Evolutionary conservation across 805 yeast genomes (phyloP), one percentile per base, ranked within the genome.

Genomic region (Nadsonia fulvescens): DNA sequence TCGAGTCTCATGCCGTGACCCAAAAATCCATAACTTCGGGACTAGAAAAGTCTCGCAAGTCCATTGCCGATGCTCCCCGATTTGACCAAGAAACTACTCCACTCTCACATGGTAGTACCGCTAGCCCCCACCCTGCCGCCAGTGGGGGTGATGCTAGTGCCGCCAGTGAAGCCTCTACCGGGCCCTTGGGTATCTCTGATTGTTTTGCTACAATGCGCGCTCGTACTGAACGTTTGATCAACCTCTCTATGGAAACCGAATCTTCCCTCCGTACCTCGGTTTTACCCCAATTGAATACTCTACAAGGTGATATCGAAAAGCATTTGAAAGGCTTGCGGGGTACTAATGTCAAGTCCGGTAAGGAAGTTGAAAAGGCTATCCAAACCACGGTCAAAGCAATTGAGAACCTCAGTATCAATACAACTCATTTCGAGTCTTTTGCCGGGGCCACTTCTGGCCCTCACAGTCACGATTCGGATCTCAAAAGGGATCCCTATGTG

Each of bases 401-500:
- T 16, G 56, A 50, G 34, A 43, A 41, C n/a, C 40, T 55, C 9
- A 46, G 49, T 20, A 44, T 42, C 15, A 28, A 37, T n/a, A 46
- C 55, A 11, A 28, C 51, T 6, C 54, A 55, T 23, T 50, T 40
- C 30, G n/a, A n/a, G n/a, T n/a, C n/a, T n/a, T n/a, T n/a, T n/a
- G n/a, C n/a, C n/a, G 39, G 40, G 8, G 25, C 30, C 14, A 38
- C 42, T 17, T 29, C 42, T 12, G 36, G 36, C 7, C 31, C 29
- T 14, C 43, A 39, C 24, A 23, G 41, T 16, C 39, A 45, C 18
- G 49, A 46, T 28, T 32, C 49, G 5, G 63, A 58, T 16, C 46
- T 50, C 27, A 41, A 45, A 23, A 44, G 44, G 19, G 71, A 64
- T 35, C 71, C 71, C 5, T 64, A 55, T 34, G 37, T 62, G 14